Percentiles rank a stretch among this genome's conserved stretches.
phyloP scores from a whole-genome alignment of 2,329 filamentous ascomycete genomes.

The Chaetomium olivaceum region DNA sequence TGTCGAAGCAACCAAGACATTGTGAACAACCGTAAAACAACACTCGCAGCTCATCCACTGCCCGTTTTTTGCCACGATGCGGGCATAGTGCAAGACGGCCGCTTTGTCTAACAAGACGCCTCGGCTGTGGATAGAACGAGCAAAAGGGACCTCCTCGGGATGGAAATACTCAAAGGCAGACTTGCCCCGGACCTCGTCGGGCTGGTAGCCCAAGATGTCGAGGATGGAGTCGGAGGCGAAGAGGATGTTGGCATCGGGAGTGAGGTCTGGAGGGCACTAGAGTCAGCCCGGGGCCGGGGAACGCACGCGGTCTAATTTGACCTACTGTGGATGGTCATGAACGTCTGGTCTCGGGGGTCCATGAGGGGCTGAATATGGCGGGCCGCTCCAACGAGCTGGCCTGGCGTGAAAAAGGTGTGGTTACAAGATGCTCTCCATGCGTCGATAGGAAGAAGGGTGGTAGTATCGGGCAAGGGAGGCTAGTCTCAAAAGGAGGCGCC shows the following conservation, averaged over 20 bases:
- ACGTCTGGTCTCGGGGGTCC: slow-evolving; percentile 81
- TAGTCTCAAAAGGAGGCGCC: slow-evolving; percentile 27
- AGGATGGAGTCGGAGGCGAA: slow-evolving; percentile 82
- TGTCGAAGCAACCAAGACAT: slow-evolving; percentile 82
- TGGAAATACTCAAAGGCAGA: slow-evolving; percentile 88
- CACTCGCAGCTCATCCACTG: slow-evolving; percentile 81
- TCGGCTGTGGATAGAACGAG: slow-evolving; percentile 69
- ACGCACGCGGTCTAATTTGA: slow-evolving; percentile 30
- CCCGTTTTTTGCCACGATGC: slow-evolving; percentile 67
- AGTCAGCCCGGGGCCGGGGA: slow-evolving; percentile 19
- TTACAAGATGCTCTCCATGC: slow-evolving; percentile 33
- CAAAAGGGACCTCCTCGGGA: slow-evolving; percentile 75
- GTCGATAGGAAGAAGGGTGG: slow-evolving; percentile 17
- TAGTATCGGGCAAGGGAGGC: slow-evolving; percentile 24
- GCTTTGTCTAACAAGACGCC: slow-evolving; percentile 80
- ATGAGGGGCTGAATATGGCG: slow-evolving; percentile 47
- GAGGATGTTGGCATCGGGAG: slow-evolving; percentile 73
- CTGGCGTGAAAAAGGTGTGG: slow-evolving; percentile 22
- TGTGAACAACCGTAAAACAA: slow-evolving; percentile 85
- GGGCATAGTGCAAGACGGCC: slow-evolving; percentile 78
- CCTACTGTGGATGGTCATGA: slow-evolving; percentile 88
- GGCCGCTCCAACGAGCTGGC: slow-evolving; percentile 30
- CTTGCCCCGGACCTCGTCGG: slow-evolving; percentile 71
- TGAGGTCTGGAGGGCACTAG: slow-evolving; percentile 58
- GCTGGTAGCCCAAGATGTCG: slow-evolving; percentile 78